These are phyloP conservation scores for Pythium scleroteichum DNA, from an alignment of 352 stramenopile genomes.

Conservation along the genomic window DNA sequence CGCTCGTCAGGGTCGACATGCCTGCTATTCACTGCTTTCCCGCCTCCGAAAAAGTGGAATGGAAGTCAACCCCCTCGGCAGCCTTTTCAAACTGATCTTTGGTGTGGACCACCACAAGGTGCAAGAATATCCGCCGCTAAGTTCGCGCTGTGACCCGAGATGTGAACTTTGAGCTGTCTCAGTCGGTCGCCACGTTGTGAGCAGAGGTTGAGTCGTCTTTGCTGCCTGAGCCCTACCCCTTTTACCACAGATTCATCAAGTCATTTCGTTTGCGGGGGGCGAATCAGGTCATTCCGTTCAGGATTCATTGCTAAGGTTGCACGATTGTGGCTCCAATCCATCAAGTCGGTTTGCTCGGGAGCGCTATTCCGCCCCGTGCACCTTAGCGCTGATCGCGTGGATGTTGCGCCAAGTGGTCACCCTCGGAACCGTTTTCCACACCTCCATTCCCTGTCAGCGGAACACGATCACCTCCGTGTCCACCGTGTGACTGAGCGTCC, in stretches of 20 bases:
- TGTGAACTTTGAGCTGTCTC: background rate
- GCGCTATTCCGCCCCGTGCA: no score
- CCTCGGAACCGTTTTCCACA: constrained; percentile 1
- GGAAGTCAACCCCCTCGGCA: background rate
- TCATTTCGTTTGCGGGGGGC: no score
- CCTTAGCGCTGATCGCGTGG: no score
- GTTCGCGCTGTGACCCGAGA: background rate
- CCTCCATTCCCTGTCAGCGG: no score
- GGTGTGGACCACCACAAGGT: constrained; percentile 20
- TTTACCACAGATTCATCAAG: constrained; percentile 1
- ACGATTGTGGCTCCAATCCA: constrained; percentile 14
- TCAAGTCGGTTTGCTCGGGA: constrained; percentile 20
- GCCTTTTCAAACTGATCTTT: constrained; percentile 30
- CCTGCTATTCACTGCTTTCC: constrained; percentile 8
- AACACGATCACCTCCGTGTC: background rate
- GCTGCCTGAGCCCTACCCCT: constrained; percentile 8
- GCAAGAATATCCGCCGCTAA: background rate
- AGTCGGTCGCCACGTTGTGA: background rate
- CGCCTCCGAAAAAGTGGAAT: constrained; percentile 4
- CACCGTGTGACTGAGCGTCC: no score
- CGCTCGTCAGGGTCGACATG: constrained; percentile 86
- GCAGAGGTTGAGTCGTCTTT: constrained; percentile 12
- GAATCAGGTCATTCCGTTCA: no score
- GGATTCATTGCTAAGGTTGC: constrained; percentile 19
- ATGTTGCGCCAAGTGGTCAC: constrained; percentile 20